These are phyloP conservation scores for Cystofilobasidium ferigula DNA, from an alignment of 768 basidiomycete genomes.

Conservation along the genomic window DNA sequence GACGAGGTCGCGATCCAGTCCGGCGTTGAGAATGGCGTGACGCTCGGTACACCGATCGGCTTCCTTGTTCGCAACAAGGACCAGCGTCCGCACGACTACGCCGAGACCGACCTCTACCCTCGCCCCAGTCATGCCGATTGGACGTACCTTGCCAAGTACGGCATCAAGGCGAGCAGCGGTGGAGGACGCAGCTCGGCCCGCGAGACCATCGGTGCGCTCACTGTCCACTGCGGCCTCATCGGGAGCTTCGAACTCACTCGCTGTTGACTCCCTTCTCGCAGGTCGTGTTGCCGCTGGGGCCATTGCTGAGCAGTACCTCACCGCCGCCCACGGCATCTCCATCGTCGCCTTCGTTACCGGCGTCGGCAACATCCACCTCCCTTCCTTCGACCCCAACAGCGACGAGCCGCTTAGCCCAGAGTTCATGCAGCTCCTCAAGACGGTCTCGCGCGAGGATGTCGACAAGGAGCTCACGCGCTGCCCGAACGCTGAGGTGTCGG, in stretches of 20 bases:
- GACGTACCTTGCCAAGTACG: constrained; percentile 95
- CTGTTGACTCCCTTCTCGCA: constrained; percentile 32
- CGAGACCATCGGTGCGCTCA: constrained; percentile 87
- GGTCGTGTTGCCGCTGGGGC: constrained; percentile 95
- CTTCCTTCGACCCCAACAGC: constrained; percentile 51
- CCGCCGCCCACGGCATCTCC: constrained; percentile 73
- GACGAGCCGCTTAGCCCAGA: constrained; percentile 67
- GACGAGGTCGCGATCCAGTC: constrained; percentile 89
- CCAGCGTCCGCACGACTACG: constrained; percentile 94
- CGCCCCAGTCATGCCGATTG: constrained; percentile 96
- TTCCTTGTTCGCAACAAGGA: constrained; percentile 97
- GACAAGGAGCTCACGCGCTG: constrained; percentile 80
- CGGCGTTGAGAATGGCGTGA: constrained; percentile 83
- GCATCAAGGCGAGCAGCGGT: constrained; percentile 90
- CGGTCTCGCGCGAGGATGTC: constrained; percentile 72
- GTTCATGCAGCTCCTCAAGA: constrained; percentile 65
- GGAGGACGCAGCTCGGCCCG: constrained; percentile 90
- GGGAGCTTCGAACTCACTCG: too few species aligned
- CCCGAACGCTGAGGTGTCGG: constrained; percentile 77
- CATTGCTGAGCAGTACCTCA: constrained; percentile 92
- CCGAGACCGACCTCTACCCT: constrained; percentile 94
- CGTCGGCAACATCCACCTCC: constrained; percentile 83
- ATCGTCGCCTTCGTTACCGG: constrained; percentile 95
- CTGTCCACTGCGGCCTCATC: background rate
- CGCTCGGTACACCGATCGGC: constrained; percentile 92